Evolutionary conservation across 2,329 filamentous ascomycete genomes (phyloP).

Genomic region (Fusarium albidum): DNA sequence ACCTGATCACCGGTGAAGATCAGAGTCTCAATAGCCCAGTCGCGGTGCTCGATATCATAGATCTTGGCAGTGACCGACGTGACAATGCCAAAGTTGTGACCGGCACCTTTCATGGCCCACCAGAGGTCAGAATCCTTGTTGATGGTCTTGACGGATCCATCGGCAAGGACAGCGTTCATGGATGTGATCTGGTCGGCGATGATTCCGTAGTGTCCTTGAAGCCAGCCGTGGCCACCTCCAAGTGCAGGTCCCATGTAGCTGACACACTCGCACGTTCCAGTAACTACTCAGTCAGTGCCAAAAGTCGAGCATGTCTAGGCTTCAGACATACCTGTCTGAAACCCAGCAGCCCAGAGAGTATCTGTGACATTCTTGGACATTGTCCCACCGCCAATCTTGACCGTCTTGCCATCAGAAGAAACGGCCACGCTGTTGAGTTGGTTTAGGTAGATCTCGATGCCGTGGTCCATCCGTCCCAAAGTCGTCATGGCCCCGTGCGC

Average conservation of each 20-base stretch:
- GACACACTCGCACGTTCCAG: constrained; percentile 39
- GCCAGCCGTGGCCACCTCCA: constrained; percentile 44
- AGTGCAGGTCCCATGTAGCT: constrained; percentile 42
- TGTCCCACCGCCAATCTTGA: constrained; percentile 58
- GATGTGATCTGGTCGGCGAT: constrained; percentile 46
- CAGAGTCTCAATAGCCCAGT: constrained; percentile 47
- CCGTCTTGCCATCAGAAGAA: constrained; percentile 52
- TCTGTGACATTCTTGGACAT: constrained; percentile 56
- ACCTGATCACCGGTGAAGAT: constrained; percentile 58
- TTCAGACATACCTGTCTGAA: constrained; percentile 53
- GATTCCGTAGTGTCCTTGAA: constrained; percentile 42
- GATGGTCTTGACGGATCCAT: constrained; percentile 38
- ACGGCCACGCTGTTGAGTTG: constrained; percentile 54
- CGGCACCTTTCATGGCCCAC: constrained; percentile 47
- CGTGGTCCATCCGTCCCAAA: constrained; percentile 56
- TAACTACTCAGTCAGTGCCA: constrained; percentile 22
- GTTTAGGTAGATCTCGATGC: constrained; percentile 59
- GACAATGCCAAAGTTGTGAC: constrained; percentile 47
- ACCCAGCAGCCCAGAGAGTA: constrained; percentile 57
- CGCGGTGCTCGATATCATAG: constrained; percentile 35
- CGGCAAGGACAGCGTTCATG: constrained; percentile 43
- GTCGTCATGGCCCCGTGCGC: constrained; percentile 61
- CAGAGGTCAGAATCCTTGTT: constrained; percentile 43
- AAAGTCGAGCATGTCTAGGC: background rate
- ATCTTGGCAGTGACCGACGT: constrained; percentile 44